phyloP scores from a whole-genome alignment of 2,329 filamentous ascomycete species.

The Cladophialophora chaetospira region DNA sequence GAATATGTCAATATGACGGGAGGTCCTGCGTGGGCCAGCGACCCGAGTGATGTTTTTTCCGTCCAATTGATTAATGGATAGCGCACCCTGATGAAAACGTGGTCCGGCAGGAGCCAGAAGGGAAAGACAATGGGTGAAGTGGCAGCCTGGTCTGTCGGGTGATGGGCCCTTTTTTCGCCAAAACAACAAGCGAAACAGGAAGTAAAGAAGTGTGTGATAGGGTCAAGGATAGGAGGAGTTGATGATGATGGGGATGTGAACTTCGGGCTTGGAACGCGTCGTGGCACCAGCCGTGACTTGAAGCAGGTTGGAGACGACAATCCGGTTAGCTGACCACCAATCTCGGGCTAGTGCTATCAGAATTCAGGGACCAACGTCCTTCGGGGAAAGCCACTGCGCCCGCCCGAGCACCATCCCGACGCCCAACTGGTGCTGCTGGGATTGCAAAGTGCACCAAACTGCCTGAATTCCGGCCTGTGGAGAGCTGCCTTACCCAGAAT shows the following conservation, averaged over 20 bases:
- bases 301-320: conserved; percentile 12
- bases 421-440: neutral
- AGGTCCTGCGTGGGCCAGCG: conserved; percentile 12
- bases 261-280: conserved; percentile 22
- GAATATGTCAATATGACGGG: conserved; percentile 11
- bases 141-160: neutral
- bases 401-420: neutral
- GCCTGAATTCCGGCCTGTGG: neutral
- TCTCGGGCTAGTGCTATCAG: conserved; percentile 6
- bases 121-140: conserved; percentile 7
- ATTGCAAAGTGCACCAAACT: neutral
- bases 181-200: conserved; percentile 24
- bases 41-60: conserved; percentile 7
- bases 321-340: conserved; percentile 8
- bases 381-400: neutral
- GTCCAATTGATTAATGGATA: conserved; percentile 7
- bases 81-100: conserved; percentile 12
- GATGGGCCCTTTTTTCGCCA: conserved; percentile 7
- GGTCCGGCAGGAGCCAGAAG: conserved; percentile 1
- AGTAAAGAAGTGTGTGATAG: conserved; percentile 16
- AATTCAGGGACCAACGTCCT: conserved; percentile 8
- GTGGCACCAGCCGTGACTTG: conserved; percentile 28
- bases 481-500: neutral
- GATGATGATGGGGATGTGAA: neutral
- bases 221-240: conserved; percentile 13